Percentiles rank a stretch among this genome's conserved stretches.
Evolutionary conservation across 306 rosid species (phyloP).

Genomic region (Clitoria ternatea): DNA sequence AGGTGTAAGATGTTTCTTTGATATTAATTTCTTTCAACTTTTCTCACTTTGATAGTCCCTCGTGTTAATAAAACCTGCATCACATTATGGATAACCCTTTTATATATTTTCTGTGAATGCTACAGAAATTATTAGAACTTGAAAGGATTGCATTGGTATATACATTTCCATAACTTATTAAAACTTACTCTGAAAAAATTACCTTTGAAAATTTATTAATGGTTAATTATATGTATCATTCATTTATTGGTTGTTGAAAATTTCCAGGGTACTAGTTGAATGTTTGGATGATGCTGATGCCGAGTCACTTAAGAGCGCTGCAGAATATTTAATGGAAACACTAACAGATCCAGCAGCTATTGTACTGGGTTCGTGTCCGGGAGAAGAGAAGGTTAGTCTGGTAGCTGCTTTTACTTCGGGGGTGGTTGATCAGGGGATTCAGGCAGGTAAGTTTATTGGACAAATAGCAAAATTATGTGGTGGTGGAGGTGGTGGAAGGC

Average conservation of each 20-base stretch:
- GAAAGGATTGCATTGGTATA: neutral
- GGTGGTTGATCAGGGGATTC: conserved; percentile 66
- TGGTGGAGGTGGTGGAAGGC: conserved; percentile 98
- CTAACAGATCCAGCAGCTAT: conserved; percentile 89
- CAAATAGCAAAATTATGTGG: conserved; percentile 87
- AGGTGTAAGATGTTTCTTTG: neutral
- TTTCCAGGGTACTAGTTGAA: conserved; percentile 75
- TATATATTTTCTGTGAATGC: conserved; percentile 13
- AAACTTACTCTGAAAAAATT: neutral
- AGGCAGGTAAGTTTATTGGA: conserved; percentile 92
- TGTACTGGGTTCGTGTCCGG: conserved; percentile 81
- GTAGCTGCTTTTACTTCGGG: conserved; percentile 92
- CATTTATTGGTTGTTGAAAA: conserved; percentile 7
- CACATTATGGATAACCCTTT: conserved; percentile 4
- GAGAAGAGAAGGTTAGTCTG: conserved; percentile 85
- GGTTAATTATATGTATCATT: neutral
- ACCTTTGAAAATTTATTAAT: neutral
- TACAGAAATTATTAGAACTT: conserved; percentile 2
- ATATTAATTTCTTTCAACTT: neutral
- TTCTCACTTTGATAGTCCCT: too few relatives aligned
- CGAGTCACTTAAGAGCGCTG: conserved; percentile 80
- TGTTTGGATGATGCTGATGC: conserved; percentile 80
- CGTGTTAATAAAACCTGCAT: too few relatives aligned
- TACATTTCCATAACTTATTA: neutral
- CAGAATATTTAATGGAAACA: conserved; percentile 67